Evolutionary conservation across 805 yeast genomes (phyloP), one percentile per base, ranked within the genome.

Genomic region (Candida xyloterini): DNA sequence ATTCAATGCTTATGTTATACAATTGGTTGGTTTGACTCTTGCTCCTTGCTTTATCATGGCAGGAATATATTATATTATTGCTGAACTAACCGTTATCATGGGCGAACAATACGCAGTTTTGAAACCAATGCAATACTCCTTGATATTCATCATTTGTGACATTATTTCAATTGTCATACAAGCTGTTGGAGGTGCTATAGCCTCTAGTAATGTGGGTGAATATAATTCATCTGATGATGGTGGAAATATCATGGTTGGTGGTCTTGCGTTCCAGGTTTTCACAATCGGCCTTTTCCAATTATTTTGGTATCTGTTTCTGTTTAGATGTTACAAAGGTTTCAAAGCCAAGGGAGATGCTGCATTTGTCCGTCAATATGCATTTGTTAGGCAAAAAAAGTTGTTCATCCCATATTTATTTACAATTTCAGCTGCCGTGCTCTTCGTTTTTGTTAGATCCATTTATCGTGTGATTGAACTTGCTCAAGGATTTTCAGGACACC

Each of bases 11-110:
- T 87, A 70, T 54, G 55, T 84, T 28, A 62, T 80, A 48, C 95
- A 88, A 59, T 74, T 82, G 49, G 73, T 80, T 41, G 70, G 81
- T 51, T 63, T 86, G 38, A 85, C 91, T 0, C 60, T 88, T 33
- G 91, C 87, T 0, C 96, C 96, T 0, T 87, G 86, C 14, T 83
- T 87, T 57, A 67, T 84, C 30, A 82, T 84, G 85, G 95, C 84
- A 3, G 95, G 90, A 2, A 69, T 87, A 2, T 88, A 87, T 62
- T 81, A 73, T 49, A 68, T 79, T 38, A 62, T 87, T 46, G 88
- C 84, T 5, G 82, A 85, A 60, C 50, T 83, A 35, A 67, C 81
- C 32, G 78, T 81, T 41, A 61, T 85, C 1, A 79, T 77, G 56
- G 89, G 89, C 2, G 65, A 68, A 43, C 53, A 64, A 15, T 79